phyloP scores from a whole-genome alignment of 2,329 filamentous ascomycete genomes.

The Fusarium pseudograminearum region DNA sequence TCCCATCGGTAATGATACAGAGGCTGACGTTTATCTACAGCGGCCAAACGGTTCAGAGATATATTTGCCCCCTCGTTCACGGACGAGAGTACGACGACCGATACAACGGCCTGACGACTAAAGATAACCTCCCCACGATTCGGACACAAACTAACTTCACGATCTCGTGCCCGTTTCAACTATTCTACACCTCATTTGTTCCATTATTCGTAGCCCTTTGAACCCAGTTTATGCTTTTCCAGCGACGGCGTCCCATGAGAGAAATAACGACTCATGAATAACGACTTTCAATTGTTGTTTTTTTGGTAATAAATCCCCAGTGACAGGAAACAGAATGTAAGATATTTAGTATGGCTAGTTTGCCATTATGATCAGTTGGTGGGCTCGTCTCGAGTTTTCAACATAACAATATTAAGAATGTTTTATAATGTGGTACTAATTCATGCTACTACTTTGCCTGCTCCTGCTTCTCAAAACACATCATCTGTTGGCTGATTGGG shows the following conservation, averaged over 20 bases:
- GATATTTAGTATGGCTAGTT: slow-evolving; percentile 33
- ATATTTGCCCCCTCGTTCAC: slow-evolving; percentile 51
- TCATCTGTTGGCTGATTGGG: slow-evolving; percentile 22
- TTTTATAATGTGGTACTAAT: slow-evolving; percentile 30
- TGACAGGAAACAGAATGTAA: slow-evolving; percentile 44
- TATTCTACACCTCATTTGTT: neutral
- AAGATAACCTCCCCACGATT: neutral
- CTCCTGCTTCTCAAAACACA: slow-evolving; percentile 8
- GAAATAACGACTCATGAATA: slow-evolving; percentile 41
- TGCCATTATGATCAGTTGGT: slow-evolving; percentile 27
- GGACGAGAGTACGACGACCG: slow-evolving; percentile 35
- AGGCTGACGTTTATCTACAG: slow-evolving; percentile 32
- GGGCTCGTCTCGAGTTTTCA: slow-evolving; percentile 18
- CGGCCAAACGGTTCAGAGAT: slow-evolving; percentile 55
- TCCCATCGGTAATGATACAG: neutral
- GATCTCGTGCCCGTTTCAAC: slow-evolving; percentile 1
- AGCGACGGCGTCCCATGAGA: slow-evolving; percentile 38
- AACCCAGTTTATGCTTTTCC: slow-evolving; percentile 25
- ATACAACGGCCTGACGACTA: slow-evolving; percentile 25
- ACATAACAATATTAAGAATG: slow-evolving; percentile 27
- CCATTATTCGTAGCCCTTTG: slow-evolving; percentile 31
- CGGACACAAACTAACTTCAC: slow-evolving; percentile 6
- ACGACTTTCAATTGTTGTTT: slow-evolving; percentile 42
- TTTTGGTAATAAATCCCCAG: slow-evolving; percentile 22
- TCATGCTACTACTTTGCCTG: slow-evolving; percentile 21